phyloP scores from a whole-genome alignment of 805 yeast species.

The Ogataea ganodermae region DNA sequence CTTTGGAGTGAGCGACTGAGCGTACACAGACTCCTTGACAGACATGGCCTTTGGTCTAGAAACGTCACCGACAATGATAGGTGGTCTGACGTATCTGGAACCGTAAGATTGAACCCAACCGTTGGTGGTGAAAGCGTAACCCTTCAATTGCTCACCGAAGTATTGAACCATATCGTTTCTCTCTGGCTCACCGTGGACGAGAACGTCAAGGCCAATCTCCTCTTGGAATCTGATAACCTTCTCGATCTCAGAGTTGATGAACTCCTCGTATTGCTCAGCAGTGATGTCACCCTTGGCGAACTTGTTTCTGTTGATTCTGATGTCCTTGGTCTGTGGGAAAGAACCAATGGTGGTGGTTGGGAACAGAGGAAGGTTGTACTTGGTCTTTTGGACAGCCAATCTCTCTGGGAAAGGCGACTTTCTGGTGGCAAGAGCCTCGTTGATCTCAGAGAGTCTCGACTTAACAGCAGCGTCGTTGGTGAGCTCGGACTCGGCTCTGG shows the following conservation, averaged over 20 bases:
- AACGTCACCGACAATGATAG: conserved; percentile 98
- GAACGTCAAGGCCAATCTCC: conserved; percentile 96
- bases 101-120: conserved; percentile 99
- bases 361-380: conserved; percentile 94
- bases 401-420: conserved; percentile 83
- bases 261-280: conserved; percentile 92
- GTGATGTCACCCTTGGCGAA: conserved; percentile 95
- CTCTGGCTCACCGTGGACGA: conserved; percentile 99
- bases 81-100: conserved; percentile 99
- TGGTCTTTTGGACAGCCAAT: conserved; percentile 80
- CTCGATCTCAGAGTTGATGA: conserved; percentile 96
- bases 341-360: conserved; percentile 99
- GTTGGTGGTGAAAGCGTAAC: conserved; percentile 96
- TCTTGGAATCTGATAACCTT: conserved; percentile 98
- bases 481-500: conserved; percentile 83
- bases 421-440: conserved; percentile 80
- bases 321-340: conserved; percentile 99
- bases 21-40: conserved; percentile 98
- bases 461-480: conserved; percentile 92
- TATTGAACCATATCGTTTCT: conserved; percentile 99
- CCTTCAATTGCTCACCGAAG: conserved; percentile 98
- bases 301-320: conserved; percentile 98
- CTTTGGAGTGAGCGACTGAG: conserved; percentile 92
- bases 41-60: conserved; percentile 99
- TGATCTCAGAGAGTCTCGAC: conserved; percentile 77